These are phyloP conservation scores for Cenchrus fungigraminus DNA, from an alignment of 176 grass and related monocot genomes.

Conservation along the genomic window DNA sequence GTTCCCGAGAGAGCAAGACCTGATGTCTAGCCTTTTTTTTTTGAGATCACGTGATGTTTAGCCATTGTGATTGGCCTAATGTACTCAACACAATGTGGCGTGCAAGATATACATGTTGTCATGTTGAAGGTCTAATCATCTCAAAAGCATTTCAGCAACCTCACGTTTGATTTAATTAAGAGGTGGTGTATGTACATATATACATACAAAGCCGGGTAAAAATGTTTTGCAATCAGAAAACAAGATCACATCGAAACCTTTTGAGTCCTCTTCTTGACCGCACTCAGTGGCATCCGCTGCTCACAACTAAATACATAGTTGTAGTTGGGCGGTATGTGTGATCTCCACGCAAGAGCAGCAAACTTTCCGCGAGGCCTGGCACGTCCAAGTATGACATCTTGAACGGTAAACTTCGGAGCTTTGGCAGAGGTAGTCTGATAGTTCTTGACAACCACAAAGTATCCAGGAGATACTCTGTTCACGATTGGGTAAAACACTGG, in stretches of 20 bases:
- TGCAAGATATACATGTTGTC: too few relatives aligned
- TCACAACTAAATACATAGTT: slow-evolving; percentile 8
- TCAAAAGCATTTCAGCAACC: too few relatives aligned
- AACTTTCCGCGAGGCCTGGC: background rate
- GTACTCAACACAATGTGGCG: too few relatives aligned
- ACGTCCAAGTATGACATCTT: background rate
- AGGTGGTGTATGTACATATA: background rate
- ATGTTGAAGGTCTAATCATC: too few relatives aligned
- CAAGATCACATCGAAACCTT: background rate
- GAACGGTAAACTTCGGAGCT: background rate
- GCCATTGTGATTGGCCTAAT: too few relatives aligned
- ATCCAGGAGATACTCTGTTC: background rate
- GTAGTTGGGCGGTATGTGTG: background rate
- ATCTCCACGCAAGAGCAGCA: background rate
- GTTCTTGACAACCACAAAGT: background rate
- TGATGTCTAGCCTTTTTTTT: too few relatives aligned
- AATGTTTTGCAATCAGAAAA: background rate
- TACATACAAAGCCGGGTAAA: background rate
- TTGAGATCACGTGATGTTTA: too few relatives aligned
- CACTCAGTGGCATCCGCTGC: background rate
- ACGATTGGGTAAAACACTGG: background rate
- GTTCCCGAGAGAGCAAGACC: too few relatives aligned
- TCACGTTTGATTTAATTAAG: too few relatives aligned
- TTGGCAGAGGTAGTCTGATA: background rate
- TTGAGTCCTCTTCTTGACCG: background rate